These are phyloP conservation scores for Dendrothele bispora DNA, from an alignment of 768 basidiomycete genomes.

Conservation along the genomic window DNA sequence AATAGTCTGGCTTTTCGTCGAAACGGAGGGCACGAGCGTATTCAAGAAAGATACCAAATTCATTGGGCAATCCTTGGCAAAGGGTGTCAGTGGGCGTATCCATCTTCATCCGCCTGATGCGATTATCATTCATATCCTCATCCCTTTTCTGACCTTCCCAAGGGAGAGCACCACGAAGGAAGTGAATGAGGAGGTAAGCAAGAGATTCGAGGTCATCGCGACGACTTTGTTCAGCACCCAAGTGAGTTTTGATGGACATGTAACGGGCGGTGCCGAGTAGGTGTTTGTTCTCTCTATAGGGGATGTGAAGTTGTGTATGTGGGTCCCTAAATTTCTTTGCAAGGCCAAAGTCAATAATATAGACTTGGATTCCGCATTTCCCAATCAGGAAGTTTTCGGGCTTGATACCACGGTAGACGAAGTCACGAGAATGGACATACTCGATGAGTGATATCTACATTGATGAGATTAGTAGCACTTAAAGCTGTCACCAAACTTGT, in stretches of 20 bases:
- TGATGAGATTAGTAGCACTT: constrained; percentile 17
- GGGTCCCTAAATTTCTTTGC: constrained; percentile 99
- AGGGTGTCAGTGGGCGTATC: too few species aligned
- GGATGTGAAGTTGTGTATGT: constrained; percentile 99
- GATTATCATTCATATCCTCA: constrained; percentile 99
- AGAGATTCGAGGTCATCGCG: too few species aligned
- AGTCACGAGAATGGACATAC: constrained; percentile 99
- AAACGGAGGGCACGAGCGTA: too few species aligned
- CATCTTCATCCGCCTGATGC: too few species aligned
- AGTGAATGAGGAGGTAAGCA: constrained; percentile 99
- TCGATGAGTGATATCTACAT: constrained; percentile 93
- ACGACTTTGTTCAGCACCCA: constrained; percentile 98
- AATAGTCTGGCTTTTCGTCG: too few species aligned
- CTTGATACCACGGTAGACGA: constrained; percentile 97
- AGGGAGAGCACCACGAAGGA: too few species aligned
- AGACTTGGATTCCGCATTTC: constrained; percentile 99
- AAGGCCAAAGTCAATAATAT: constrained; percentile 95
- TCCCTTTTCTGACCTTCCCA: constrained; percentile 98
- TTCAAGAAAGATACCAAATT: too few species aligned
- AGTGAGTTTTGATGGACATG: constrained; percentile 98
- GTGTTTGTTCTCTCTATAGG: constrained; percentile 99
- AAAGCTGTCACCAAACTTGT: constrained; percentile 31
- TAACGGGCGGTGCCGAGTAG: constrained; percentile 97
- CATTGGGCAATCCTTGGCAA: too few species aligned
- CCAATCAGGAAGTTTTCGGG: constrained; percentile 99